Percentiles rank a stretch among this genome's conserved stretches.
These are phyloP conservation scores for Wickerhamiella australiensis DNA, from an alignment of 805 yeast genomes.

Conservation along the genomic window DNA sequence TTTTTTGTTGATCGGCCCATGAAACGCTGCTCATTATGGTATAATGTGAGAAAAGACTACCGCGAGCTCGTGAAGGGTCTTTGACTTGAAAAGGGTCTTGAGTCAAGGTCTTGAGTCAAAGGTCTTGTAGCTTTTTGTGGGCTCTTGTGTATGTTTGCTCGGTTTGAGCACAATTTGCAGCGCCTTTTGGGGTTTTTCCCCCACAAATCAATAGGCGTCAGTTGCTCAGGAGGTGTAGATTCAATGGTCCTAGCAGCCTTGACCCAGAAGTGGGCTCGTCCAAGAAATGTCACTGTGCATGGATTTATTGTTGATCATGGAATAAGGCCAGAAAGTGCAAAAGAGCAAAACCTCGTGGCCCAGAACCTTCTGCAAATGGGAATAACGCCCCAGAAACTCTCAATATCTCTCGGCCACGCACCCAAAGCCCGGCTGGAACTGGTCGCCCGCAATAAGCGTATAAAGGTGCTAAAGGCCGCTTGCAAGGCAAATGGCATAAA, in stretches of 20 bases:
- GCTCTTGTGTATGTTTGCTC: constrained; percentile 1
- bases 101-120: no score
- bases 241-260: constrained; percentile 57
- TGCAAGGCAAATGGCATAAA: constrained; percentile 31
- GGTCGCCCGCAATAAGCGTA: constrained; percentile 46
- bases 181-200: constrained; percentile 12
- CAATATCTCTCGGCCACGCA: constrained; percentile 21
- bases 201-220: constrained; percentile 34
- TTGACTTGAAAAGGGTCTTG: no score
- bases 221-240: constrained; percentile 74
- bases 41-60: no score
- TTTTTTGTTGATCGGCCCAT: constrained; percentile 79
- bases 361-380: constrained; percentile 20
- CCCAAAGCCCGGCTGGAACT: constrained; percentile 38
- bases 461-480: constrained; percentile 32
- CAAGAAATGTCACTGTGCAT: constrained; percentile 24
- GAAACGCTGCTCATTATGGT: constrained; percentile 32
- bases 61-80: background rate
- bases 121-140: no score
- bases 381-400: constrained; percentile 28
- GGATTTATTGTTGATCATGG: constrained; percentile 62
- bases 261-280: constrained; percentile 30
- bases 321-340: constrained; percentile 36
- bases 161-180: constrained; percentile 10
- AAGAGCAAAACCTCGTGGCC: constrained; percentile 38